A percentile compares a stretch with the other conserved stretches of the same genome.
Evolutionary conservation across 257 asterid genomes (phyloP).

Genomic region (Asclepias syriaca): DNA sequence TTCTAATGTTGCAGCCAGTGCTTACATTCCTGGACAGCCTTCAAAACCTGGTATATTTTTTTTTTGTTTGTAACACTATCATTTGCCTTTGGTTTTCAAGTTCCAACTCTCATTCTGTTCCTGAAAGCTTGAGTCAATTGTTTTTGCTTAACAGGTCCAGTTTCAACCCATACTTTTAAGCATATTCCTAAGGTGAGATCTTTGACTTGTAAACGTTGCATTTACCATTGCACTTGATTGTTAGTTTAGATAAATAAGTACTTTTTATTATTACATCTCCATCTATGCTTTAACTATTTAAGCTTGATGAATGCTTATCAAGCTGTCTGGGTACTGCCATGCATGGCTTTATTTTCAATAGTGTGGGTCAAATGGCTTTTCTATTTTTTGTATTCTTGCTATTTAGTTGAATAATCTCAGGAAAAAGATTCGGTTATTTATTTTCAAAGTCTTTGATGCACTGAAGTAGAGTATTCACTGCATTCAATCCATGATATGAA

Average conservation of each 20-base stretch:
- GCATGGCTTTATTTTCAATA: too few relatives aligned
- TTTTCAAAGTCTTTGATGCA: too few relatives aligned
- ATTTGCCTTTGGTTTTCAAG: conserved; percentile 4
- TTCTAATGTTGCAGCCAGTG: conserved; percentile 72
- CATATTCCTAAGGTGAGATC: conserved; percentile 83
- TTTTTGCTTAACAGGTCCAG: conserved; percentile 36
- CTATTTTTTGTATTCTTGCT: too few relatives aligned
- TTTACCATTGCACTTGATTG: background rate
- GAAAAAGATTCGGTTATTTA: too few relatives aligned
- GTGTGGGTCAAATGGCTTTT: too few relatives aligned
- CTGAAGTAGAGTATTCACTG: too few relatives aligned
- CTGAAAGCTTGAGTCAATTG: conserved; percentile 6
- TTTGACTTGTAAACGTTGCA: background rate
- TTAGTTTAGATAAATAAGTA: background rate
- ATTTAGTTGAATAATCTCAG: too few relatives aligned
- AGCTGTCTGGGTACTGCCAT: background rate
- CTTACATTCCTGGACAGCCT: conserved; percentile 86
- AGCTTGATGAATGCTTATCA: background rate
- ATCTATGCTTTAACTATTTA: background rate
- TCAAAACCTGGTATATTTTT: conserved; percentile 43
- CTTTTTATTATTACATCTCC: background rate
- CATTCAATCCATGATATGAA: too few relatives aligned
- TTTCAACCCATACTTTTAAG: conserved; percentile 66
- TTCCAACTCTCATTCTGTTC: background rate
- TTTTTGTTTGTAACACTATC: conserved; percentile 15